These are phyloP conservation scores for Brassica carinata DNA, from an alignment of 345 rosid genomes.

Conservation along the genomic window DNA sequence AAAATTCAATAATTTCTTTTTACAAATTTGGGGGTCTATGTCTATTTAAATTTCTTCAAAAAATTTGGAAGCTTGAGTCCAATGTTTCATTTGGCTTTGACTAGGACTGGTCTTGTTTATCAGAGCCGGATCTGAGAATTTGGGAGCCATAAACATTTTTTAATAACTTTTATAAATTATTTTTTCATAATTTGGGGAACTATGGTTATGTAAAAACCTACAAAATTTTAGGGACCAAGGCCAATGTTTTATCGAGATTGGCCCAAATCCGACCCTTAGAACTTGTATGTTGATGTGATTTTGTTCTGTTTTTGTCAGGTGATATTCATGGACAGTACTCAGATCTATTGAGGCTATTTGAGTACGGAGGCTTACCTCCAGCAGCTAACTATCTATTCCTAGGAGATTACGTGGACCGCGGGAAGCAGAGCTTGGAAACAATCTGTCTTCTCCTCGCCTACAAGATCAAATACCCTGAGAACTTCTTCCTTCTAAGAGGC, in stretches of 20 bases:
- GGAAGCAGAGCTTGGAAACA: constrained; percentile 93
- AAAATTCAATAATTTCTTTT: too few relatives aligned
- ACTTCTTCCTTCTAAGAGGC: constrained; percentile 86
- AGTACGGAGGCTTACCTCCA: constrained; percentile 92
- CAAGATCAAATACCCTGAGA: constrained; percentile 87
- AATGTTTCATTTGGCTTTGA: too few relatives aligned
- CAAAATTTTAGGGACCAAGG: background rate
- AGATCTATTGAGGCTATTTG: constrained; percentile 86
- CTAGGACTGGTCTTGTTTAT: too few relatives aligned
- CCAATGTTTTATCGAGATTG: background rate
- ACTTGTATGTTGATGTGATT: constrained; percentile 16
- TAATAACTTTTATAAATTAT: background rate
- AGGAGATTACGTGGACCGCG: constrained; percentile 94
- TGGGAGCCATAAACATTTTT: background rate
- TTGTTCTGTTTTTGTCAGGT: constrained; percentile 49
- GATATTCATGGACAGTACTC: constrained; percentile 93
- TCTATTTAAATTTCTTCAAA: too few relatives aligned
- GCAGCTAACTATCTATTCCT: constrained; percentile 81
- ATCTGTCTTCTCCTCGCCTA: constrained; percentile 92
- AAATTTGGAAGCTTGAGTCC: too few relatives aligned
- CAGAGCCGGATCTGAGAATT: background rate
- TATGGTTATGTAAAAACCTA: background rate
- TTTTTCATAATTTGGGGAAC: background rate
- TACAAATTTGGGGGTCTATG: too few relatives aligned
- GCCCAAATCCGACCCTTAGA: background rate